Evolutionary conservation across 306 rosid species (phyloP), one percentile per base, ranked within the genome.

Genomic region (Psophocarpus tetragonolobus): DNA sequence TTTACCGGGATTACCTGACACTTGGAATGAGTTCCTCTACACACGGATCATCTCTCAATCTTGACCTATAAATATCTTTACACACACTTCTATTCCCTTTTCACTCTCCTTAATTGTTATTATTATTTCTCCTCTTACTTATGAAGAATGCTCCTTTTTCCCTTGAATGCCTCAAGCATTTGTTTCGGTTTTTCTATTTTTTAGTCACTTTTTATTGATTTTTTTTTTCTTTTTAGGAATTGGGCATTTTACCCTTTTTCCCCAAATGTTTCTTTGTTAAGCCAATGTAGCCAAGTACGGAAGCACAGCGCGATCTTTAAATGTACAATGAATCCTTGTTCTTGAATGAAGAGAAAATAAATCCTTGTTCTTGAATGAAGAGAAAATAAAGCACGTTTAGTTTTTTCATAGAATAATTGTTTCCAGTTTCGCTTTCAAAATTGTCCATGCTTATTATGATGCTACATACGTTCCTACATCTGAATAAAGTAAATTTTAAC

Each of bases 1-100:
- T 62, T 86, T 96, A 17, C 99, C 98, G 0, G 99, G 99, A 56
- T 73, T 96, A 76, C 99, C 98, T 8, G 98, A 92, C 86, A 96
- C 94, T 4, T 92, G 98, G 99, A 96, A 96, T 12, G 98, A 96
- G 91, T 92, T 96, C 36, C 69, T 96, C 4, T 96, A 91, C 53
- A 4, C 99, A 4, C 90, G 79, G 8, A 90, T 96, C 71, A 90
- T 96, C n/a, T 81, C 98, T 15, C 87, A 72, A 15, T 91, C 98
- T 80, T 96, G 92, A 92, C 96, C 7, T 61, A 63, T 29, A 64
- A n/a, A 53, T 51, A 62, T 65, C 53, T 71, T 18, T 71, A 60
- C 24, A 68, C 36, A 50, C 24, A 56, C 57, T 18, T 71, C 23
- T 73, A 1, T 78, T 75, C 29, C 6, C 14, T 57, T 82, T 76